Evolutionary conservation across 2,329 filamentous ascomycete genomes (phyloP).

Genomic region (Aureobasidium sp.): DNA sequence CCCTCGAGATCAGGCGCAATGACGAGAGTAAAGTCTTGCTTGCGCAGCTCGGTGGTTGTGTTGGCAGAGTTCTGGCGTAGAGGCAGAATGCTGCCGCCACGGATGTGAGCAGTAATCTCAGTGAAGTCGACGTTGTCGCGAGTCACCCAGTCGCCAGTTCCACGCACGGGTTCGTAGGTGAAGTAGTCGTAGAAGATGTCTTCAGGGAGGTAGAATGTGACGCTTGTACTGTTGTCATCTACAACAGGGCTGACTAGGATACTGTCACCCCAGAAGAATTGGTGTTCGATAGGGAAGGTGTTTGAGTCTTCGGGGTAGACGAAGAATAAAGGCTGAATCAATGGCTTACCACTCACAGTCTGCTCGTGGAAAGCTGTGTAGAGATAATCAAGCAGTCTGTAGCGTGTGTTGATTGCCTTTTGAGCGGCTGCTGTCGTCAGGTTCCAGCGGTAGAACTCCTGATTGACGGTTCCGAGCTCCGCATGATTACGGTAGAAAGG

Average conservation of each 20-base stretch:
- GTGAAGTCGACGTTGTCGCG: constrained; percentile 42
- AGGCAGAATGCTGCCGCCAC: constrained; percentile 59
- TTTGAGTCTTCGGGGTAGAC: constrained; percentile 54
- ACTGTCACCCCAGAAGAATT: constrained; percentile 54
- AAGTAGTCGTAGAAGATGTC: constrained; percentile 57
- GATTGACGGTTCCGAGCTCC: constrained; percentile 43
- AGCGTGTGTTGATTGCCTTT: constrained; percentile 65
- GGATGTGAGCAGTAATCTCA: constrained; percentile 60
- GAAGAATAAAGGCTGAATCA: constrained; percentile 66
- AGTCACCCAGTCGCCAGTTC: constrained; percentile 40
- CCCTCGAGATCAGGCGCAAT: constrained; percentile 59
- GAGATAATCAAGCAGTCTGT: constrained; percentile 70
- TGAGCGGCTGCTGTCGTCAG: constrained; percentile 57
- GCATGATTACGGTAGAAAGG: constrained; percentile 75
- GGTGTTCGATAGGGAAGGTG: constrained; percentile 46
- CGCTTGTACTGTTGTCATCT: constrained; percentile 45
- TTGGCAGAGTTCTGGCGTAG: constrained; percentile 49
- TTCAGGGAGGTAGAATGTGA: constrained; percentile 50
- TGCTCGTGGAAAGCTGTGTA: constrained; percentile 65
- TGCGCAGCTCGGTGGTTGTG: constrained; percentile 57
- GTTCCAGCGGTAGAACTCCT: constrained; percentile 69
- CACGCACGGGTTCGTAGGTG: constrained; percentile 42
- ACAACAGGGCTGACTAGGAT: constrained; percentile 53
- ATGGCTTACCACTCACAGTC: constrained; percentile 54
- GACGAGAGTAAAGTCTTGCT: constrained; percentile 63